Evolutionary conservation across 345 rosid genomes (phyloP).

Genomic region (Gossypium raimondii): DNA sequence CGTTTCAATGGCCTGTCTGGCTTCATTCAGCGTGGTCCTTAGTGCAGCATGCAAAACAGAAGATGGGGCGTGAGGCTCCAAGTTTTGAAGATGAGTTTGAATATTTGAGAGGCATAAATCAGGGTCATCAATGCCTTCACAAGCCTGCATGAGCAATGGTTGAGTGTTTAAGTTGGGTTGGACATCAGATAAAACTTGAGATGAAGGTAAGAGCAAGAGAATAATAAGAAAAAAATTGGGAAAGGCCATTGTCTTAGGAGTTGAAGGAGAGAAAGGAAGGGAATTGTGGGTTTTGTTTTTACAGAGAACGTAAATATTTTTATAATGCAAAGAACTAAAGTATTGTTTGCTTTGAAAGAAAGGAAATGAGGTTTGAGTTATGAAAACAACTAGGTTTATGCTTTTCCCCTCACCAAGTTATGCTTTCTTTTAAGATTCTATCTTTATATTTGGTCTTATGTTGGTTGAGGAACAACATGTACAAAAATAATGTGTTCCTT

Average conservation of each 20-base stretch:
- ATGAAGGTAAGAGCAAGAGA: constrained; percentile 34
- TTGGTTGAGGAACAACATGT: too few species aligned
- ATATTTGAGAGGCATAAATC: constrained; percentile 50
- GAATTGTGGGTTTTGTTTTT: neutral
- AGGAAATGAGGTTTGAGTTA: constrained; percentile 35
- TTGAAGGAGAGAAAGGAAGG: constrained; percentile 16
- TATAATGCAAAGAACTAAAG: constrained; percentile 24
- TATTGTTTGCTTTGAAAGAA: constrained; percentile 51
- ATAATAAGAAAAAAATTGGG: constrained; percentile 25
- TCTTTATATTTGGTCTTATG: neutral
- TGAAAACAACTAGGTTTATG: constrained; percentile 23
- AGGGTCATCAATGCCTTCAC: constrained; percentile 39
- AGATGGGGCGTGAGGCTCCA: constrained; percentile 29
- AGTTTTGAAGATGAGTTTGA: constrained; percentile 31
- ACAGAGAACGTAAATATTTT: constrained; percentile 12
- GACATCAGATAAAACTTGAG: constrained; percentile 29
- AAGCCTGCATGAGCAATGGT: constrained; percentile 42
- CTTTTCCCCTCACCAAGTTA: constrained; percentile 50
- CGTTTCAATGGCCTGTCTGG: constrained; percentile 45
- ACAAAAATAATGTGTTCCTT: too few species aligned
- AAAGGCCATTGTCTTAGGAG: constrained; percentile 35
- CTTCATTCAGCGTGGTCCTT: constrained; percentile 56
- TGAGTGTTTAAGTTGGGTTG: constrained; percentile 32
- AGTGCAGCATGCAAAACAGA: constrained; percentile 63
- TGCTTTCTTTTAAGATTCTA: constrained; percentile 41